Evolutionary conservation across 805 yeast species (phyloP).

Genomic region (Saturnispora halmiae): DNA sequence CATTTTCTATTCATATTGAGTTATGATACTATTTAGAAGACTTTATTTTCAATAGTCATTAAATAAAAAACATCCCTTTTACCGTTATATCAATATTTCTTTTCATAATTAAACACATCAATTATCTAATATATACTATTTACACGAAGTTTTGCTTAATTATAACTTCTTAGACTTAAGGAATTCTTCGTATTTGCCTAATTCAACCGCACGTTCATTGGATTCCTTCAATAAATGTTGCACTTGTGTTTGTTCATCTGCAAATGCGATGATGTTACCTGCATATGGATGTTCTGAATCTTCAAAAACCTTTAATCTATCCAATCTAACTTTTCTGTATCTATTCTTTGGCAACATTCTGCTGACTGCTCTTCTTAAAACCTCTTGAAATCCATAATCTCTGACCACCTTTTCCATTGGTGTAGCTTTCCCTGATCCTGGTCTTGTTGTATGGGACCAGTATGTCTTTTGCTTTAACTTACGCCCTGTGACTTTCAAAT

Average conservation of each 20-base stretch:
- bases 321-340: conserved; percentile 68
- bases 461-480: conserved; percentile 74
- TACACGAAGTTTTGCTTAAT: background rate
- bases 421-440: conserved; percentile 77
- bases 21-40: no score
- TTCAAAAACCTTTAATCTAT: conserved; percentile 77
- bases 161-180: conserved; percentile 21
- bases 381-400: conserved; percentile 82
- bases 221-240: conserved; percentile 34
- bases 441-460: conserved; percentile 82
- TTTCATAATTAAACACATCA: no score
- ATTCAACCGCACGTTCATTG: conserved; percentile 21
- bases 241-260: conserved; percentile 59
- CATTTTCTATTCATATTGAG: no score
- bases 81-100: no score
- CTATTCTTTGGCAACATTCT: conserved; percentile 95
- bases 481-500: conserved; percentile 74
- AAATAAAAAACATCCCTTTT: no score
- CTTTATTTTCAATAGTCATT: no score
- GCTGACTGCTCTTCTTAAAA: conserved; percentile 77
- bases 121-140: background rate
- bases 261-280: conserved; percentile 74
- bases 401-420: conserved; percentile 70
- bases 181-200: conserved; percentile 22
- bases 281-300: conserved; percentile 84